Evolutionary conservation across 2,329 filamentous ascomycete species (phyloP).

Genomic region (Aspergillus thermomutatus): DNA sequence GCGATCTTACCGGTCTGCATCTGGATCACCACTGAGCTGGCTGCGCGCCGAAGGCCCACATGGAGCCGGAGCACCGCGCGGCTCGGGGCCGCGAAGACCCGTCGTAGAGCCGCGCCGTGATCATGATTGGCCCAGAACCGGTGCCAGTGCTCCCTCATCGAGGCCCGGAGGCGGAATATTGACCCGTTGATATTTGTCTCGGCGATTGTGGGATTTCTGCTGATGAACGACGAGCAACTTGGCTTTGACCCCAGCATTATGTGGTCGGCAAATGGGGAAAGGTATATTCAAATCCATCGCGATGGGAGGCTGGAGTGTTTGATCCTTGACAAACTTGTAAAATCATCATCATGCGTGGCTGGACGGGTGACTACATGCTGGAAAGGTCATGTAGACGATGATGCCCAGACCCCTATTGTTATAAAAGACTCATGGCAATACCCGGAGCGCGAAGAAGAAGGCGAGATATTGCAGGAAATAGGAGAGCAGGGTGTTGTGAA

Average conservation of each 20-base stretch:
- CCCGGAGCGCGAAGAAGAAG: slow-evolving; percentile 24
- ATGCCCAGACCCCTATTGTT: slow-evolving; percentile 31
- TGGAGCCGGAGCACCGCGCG: too few species aligned
- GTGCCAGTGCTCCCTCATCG: too few species aligned
- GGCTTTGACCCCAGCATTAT: slow-evolving; percentile 32
- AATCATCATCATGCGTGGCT: slow-evolving; percentile 28
- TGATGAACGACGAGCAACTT: slow-evolving; percentile 3
- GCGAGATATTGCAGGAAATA: slow-evolving; percentile 21
- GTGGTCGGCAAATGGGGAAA: slow-evolving; percentile 21
- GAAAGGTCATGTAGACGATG: slow-evolving; percentile 40
- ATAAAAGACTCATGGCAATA: slow-evolving; percentile 34
- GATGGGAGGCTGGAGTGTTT: slow-evolving; percentile 37
- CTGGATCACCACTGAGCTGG: background rate
- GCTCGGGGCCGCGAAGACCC: too few species aligned
- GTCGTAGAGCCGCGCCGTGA: too few species aligned
- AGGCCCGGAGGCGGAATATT: too few species aligned
- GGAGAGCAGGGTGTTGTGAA: slow-evolving; percentile 21
- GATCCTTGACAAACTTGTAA: slow-evolving; percentile 37
- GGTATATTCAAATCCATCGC: slow-evolving; percentile 40
- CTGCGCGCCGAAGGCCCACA: background rate
- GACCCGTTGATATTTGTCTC: too few species aligned
- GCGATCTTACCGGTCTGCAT: slow-evolving; percentile 3
- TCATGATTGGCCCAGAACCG: too few species aligned
- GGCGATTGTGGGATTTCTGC: slow-evolving; percentile 3
- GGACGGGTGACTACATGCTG: slow-evolving; percentile 45